A percentile compares a stretch with the other conserved stretches of the same genome.
phyloP scores from a whole-genome alignment of 306 rosid genomes.

The Lupinus albus region DNA sequence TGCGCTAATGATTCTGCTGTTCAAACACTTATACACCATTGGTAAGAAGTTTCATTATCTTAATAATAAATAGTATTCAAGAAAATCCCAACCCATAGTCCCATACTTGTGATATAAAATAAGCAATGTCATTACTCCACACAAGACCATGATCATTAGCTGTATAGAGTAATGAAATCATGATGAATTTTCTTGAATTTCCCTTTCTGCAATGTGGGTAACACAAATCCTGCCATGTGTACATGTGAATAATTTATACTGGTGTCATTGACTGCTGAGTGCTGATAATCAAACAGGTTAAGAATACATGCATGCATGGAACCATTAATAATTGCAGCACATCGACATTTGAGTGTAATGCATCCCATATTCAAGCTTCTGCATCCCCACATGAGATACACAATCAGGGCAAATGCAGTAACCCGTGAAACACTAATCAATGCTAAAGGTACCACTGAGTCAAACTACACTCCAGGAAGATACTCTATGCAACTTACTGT shows the following conservation, averaged over 20 bases:
- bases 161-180: background rate
- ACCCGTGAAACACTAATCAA: slow-evolving; percentile 44
- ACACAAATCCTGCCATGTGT: background rate
- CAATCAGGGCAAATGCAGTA: slow-evolving; percentile 45
- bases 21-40: slow-evolving; percentile 55
- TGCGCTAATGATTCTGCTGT: slow-evolving; percentile 47
- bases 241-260: background rate
- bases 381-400: slow-evolving; percentile 51
- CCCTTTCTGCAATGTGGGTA: background rate
- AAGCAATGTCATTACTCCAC: background rate
- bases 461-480: slow-evolving; percentile 43
- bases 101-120: background rate
- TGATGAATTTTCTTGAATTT: background rate
- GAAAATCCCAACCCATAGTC: background rate
- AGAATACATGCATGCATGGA: slow-evolving; percentile 52
- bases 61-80: background rate
- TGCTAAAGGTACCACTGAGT: slow-evolving; percentile 43
- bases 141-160: background rate
- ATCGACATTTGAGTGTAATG: slow-evolving; percentile 54
- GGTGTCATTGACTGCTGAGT: background rate
- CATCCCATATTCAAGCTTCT: slow-evolving; percentile 53
- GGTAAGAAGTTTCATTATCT: slow-evolving; percentile 38
- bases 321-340: slow-evolving; percentile 50
- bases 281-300: slow-evolving; percentile 39
- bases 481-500: slow-evolving; percentile 44